Percentiles rank a stretch among this genome's conserved stretches.
Evolutionary conservation across 805 yeast species (phyloP).

Genomic region (Suhomyces sp.): DNA sequence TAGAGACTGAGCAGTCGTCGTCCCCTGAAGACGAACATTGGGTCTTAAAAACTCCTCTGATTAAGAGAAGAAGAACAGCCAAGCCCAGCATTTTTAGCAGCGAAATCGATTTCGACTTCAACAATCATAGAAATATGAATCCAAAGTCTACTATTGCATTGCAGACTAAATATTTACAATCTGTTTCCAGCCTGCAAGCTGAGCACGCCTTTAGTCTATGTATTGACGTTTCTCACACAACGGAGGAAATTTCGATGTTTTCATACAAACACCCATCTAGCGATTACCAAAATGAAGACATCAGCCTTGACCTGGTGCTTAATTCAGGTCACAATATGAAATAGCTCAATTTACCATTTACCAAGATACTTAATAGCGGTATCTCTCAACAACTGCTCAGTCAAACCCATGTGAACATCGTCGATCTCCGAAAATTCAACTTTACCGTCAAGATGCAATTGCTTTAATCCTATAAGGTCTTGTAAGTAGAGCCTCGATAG

Average conservation of each 20-base stretch:
- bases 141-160: not conserved
- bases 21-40: not conserved
- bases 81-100: not conserved
- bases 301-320: not conserved
- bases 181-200: not conserved
- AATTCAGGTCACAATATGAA: not conserved
- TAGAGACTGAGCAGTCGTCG: not conserved
- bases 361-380: conserved; percentile 48
- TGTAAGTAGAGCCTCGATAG: conserved; percentile 49
- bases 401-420: conserved; percentile 65
- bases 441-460: conserved; percentile 40
- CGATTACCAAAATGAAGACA: not conserved
- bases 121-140: not conserved
- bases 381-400: conserved; percentile 46
- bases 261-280: not conserved
- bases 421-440: conserved; percentile 51
- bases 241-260: not conserved
- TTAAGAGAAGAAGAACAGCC: not conserved
- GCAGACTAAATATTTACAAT: not conserved
- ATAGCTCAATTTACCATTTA: not conserved
- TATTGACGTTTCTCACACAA: not conserved
- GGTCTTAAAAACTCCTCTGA: not conserved
- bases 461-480: conserved; percentile 59
- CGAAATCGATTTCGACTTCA: not conserved
- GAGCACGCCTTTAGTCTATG: not conserved